A percentile compares a stretch with the other conserved stretches of the same genome.
These are phyloP conservation scores for Fusarium coicis DNA, from an alignment of 2,329 filamentous ascomycete genomes.

Conservation along the genomic window DNA sequence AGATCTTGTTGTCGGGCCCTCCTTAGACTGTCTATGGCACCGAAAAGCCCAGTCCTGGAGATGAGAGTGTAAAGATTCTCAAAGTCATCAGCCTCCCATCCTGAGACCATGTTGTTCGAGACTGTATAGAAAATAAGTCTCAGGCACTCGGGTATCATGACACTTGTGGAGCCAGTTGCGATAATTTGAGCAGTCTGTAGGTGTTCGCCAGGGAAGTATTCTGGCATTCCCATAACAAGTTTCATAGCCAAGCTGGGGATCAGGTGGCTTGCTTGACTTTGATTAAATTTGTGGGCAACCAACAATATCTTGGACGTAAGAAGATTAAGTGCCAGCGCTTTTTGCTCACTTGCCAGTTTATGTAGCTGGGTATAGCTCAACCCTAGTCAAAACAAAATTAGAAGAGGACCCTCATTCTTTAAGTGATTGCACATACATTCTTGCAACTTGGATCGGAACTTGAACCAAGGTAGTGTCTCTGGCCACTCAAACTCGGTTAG, in stretches of 20 bases:
- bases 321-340: fast-evolving
- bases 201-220: not conserved
- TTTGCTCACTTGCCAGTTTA: fast-evolving
- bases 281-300: fast-evolving
- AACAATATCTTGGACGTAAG: fast-evolving
- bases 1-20: not conserved
- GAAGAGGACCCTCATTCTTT: fast-evolving
- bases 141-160: not conserved
- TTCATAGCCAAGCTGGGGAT: fast-evolving
- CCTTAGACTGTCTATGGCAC: not conserved
- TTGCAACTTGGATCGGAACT: not conserved
- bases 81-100: fast-evolving
- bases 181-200: not conserved
- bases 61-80: fast-evolving
- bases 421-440: fast-evolving
- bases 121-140: not conserved
- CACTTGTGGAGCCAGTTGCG: fast-evolving
- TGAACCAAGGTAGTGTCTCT: not conserved
- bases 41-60: fast-evolving
- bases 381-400: not conserved
- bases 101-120: fast-evolving
- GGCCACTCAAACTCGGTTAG: not conserved
- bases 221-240: not conserved
- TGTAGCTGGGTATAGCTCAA: not conserved
- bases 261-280: fast-evolving